phyloP scores from a whole-genome alignment of 2,329 filamentous ascomycete species.

The Aspergillus pseudoterreus region DNA sequence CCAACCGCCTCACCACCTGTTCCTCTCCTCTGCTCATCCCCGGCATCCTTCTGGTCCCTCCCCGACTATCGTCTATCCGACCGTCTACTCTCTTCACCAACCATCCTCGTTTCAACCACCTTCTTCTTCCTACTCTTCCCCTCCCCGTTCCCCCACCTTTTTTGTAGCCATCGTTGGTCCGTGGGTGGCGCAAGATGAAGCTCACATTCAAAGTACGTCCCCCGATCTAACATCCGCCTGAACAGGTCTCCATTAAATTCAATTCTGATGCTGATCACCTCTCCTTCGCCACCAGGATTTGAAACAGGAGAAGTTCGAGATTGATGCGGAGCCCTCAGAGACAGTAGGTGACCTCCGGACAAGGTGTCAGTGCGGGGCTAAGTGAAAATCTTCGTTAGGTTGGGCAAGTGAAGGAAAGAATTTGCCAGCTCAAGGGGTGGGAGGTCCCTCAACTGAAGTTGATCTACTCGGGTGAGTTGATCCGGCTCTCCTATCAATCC shows the following conservation, averaged over 20 bases:
- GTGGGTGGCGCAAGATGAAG: constrained; percentile 55
- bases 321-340: constrained; percentile 90
- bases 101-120: not conserved
- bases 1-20: not conserved
- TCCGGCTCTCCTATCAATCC: not conserved
- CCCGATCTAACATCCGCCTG: constrained; percentile 12
- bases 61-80: constrained; percentile 1
- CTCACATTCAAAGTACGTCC: constrained; percentile 64
- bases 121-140: constrained; percentile 1
- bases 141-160: constrained; percentile 12
- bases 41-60: not conserved
- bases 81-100: not conserved
- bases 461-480: constrained; percentile 84
- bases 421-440: constrained; percentile 89
- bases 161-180: constrained; percentile 20
- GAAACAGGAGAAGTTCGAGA: constrained; percentile 96
- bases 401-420: constrained; percentile 86
- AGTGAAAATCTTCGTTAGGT: constrained; percentile 56
- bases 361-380: constrained; percentile 31
- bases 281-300: constrained; percentile 64
- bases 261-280: not conserved
- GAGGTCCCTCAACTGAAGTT: constrained; percentile 87
- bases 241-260: not conserved
- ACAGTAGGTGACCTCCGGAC: constrained; percentile 59
- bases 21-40: constrained; percentile 6